phyloP scores from a whole-genome alignment of 108 stramenopile species.

The Nitzschia sp. region DNA sequence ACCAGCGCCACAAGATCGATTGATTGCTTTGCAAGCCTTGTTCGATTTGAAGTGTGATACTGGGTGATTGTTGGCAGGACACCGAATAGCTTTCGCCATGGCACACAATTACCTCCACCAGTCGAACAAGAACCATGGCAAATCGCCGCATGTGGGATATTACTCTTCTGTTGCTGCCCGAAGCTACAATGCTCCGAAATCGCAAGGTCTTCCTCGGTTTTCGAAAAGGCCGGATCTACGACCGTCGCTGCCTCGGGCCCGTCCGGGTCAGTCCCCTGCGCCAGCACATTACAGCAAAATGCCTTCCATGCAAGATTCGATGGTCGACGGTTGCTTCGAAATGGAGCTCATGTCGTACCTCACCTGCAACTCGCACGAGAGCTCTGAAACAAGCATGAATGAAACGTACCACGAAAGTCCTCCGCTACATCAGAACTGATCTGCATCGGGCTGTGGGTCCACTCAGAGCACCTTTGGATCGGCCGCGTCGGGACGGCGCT shows the following conservation, averaged over 20 bases:
- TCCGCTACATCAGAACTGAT: conserved; percentile 10
- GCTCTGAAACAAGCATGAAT: neutral
- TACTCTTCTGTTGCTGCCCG: neutral
- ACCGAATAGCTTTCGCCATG: too few species aligned
- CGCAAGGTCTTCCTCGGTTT: neutral
- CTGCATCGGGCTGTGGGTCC: neutral
- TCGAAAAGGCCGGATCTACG: neutral
- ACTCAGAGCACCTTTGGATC: neutral
- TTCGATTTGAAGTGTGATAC: too few species aligned
- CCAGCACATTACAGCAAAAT: neutral
- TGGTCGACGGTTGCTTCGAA: too few species aligned
- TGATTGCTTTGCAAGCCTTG: too few species aligned
- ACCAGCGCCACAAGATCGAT: too few species aligned
- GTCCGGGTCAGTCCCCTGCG: neutral
- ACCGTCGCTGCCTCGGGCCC: neutral
- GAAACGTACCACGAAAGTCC: neutral
- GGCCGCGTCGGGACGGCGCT: neutral
- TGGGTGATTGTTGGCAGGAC: too few species aligned
- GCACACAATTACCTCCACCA: too few species aligned
- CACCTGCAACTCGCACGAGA: conserved; percentile 2
- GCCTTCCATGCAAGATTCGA: too few species aligned
- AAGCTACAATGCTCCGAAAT: neutral
- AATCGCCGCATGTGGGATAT: too few species aligned
- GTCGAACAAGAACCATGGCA: too few species aligned
- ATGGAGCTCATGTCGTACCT: conserved; percentile 5